A percentile compares a stretch with the other conserved stretches of the same genome.
Conservation (phyloP, 129 eudicot species). For the Arctium lappa region DNA sequence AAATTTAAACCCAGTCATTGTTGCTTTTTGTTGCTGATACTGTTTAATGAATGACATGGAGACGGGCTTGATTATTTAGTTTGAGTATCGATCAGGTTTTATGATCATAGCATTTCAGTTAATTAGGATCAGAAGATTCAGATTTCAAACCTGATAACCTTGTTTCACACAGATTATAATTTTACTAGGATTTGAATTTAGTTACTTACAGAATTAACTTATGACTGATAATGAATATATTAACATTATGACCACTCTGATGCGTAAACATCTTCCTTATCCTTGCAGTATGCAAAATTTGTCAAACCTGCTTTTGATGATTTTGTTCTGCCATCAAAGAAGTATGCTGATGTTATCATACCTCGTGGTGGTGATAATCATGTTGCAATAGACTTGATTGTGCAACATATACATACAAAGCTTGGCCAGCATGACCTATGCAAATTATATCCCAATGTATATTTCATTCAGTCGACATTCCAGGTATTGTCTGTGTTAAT, state of each 20-base stretch:
- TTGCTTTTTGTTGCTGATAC: not conserved
- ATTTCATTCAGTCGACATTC: constrained; percentile 95
- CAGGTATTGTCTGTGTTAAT: constrained; percentile 50
- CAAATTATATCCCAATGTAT: constrained; percentile 83
- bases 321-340: constrained; percentile 94
- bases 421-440: constrained; percentile 99
- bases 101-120: not conserved
- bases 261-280: not conserved
- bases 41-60: not conserved
- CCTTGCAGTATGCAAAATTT: constrained; percentile 91
- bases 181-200: not conserved
- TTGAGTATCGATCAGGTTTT: not conserved
- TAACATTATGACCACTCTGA: too few species aligned
- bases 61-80: not conserved
- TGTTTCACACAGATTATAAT: not conserved
- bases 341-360: constrained; percentile 96
- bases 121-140: not conserved
- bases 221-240: not conserved
- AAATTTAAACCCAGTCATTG: not conserved
- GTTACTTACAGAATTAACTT: not conserved
- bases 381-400: constrained; percentile 96
- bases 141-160: not conserved
- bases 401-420: constrained; percentile 94
- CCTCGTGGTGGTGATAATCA: constrained; percentile 99
- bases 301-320: constrained; percentile 99